A percentile compares a stretch with the other conserved stretches of the same genome.
phyloP scores from a whole-genome alignment of 1,284 basidiomycete species.

The Neonothopanus nambi region DNA sequence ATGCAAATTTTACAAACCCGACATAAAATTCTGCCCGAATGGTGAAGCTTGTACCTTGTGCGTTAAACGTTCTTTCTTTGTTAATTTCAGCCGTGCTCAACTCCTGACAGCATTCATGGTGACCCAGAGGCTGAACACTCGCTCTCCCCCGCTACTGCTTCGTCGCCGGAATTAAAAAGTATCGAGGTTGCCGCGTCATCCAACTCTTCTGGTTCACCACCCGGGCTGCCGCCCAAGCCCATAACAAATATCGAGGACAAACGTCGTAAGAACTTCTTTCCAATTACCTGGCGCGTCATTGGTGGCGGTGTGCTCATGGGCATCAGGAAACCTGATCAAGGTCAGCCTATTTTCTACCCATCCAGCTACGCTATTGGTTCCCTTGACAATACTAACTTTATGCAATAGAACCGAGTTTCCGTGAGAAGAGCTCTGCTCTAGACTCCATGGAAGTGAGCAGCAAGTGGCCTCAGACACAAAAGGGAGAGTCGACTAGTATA shows the following conservation, averaged over 20 bases:
- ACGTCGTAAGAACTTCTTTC: constrained; percentile 45
- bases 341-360: no score
- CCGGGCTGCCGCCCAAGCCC: constrained; percentile 31
- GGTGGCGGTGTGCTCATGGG: constrained; percentile 51
- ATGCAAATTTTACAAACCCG: constrained; percentile 56
- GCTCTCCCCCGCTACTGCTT: constrained; percentile 14
- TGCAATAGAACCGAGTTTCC: neutral
- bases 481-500: neutral
- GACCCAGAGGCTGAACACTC: no score
- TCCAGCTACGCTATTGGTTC: neutral
- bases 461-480: neutral
- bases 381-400: neutral
- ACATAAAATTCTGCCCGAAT: constrained; percentile 50
- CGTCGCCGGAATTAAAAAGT: no score
- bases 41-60: constrained; percentile 71
- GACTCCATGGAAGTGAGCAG: neutral
- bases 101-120: constrained; percentile 38
- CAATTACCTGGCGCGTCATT: constrained; percentile 52
- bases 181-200: constrained; percentile 18
- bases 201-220: constrained; percentile 15
- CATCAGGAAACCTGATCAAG: constrained; percentile 12
- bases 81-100: constrained; percentile 12
- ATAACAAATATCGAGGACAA: constrained; percentile 33
- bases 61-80: constrained; percentile 24
- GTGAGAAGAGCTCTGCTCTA: neutral